Evolutionary conservation across 2,329 filamentous ascomycete species (phyloP), one percentile per base, ranked within the genome.

Genomic region (Colletotrichum sp.): DNA sequence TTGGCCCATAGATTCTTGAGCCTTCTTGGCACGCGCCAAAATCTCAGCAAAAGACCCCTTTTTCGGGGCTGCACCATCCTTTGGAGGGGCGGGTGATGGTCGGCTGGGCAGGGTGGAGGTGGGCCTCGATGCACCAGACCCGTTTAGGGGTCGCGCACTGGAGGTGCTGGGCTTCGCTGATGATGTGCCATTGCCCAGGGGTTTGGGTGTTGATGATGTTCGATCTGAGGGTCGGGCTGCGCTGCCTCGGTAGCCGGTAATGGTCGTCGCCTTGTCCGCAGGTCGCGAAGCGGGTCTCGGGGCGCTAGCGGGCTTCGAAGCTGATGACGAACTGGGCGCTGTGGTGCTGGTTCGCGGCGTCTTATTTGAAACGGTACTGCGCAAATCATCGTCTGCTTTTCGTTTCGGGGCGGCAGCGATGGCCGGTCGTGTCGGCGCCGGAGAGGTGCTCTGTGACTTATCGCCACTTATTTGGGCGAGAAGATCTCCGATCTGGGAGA

Each of bases 1-100:
- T 78, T 90, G 89, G n/a, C 87, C 89, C 86, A 91, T 90, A 55
- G 85, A 87, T 52, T 86, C 87, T 80, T 94, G 91, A 15, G 91
- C 93, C 76, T 91, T 91, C 80, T 94, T 92, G 36, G 92, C 94
- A 78, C 93, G 90, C 71, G 93, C 93, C 84, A 96, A 89, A 75
- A 95, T 93, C 80, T 95, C 94, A 48, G 92, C 91, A 82, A 92
- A 96, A 0, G 93, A 94, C 3, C 93, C 93, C 80, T 94, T 94
- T 83, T 95, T 95, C 2, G 92, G 92, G 3, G 89, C 84, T 4
- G 86, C 67, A 13, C 71, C 82, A 73, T 85, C 85, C 6, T 86
- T 81, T 2, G 82, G 80, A 21, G 83, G 87, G 81, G 85, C 87
- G 82, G 76, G 85, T 6, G 85, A 82, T 64, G 58, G 68, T 28